A percentile compares a stretch with the other conserved stretches of the same genome.
Conservation (phyloP, 139 green algal species). For the Coelastrella sp. region DNA sequence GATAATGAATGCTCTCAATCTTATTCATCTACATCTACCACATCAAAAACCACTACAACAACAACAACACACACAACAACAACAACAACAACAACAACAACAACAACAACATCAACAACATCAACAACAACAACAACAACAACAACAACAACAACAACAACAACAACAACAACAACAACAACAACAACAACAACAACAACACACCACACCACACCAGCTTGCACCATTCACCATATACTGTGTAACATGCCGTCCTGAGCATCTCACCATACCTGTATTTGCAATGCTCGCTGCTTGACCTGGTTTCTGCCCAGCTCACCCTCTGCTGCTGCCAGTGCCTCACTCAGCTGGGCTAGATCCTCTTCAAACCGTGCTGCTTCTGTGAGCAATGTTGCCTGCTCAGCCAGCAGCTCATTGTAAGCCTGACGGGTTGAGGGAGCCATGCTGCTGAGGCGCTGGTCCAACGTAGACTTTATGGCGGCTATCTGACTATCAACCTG, state of each 20-base stretch:
- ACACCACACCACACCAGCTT: too few relatives aligned
- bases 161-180: too few relatives aligned
- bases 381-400: conserved; percentile 44
- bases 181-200: too few relatives aligned
- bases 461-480: not conserved
- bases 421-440: conserved; percentile 11
- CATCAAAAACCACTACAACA: too few relatives aligned
- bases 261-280: conserved; percentile 54
- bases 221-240: too few relatives aligned
- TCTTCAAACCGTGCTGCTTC: conserved; percentile 66
- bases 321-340: conserved; percentile 56
- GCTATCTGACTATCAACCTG: conserved; percentile 45
- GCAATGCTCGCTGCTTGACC: conserved; percentile 75
- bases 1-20: too few relatives aligned
- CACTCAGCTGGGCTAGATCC: conserved; percentile 64
- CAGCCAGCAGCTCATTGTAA: conserved; percentile 34
- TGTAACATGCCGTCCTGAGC: not conserved
- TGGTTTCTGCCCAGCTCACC: conserved; percentile 71
- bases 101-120: too few relatives aligned
- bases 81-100: too few relatives aligned
- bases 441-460: conserved; percentile 30
- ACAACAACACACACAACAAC: too few relatives aligned
- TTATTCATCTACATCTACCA: too few relatives aligned
- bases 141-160: too few relatives aligned
- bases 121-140: too few relatives aligned